A percentile compares a stretch with the other conserved stretches of the same genome.
These are phyloP conservation scores for Cutaneotrichosporon spelunceum DNA, from an alignment of 1,284 basidiomycete species.

Conservation along the genomic window DNA sequence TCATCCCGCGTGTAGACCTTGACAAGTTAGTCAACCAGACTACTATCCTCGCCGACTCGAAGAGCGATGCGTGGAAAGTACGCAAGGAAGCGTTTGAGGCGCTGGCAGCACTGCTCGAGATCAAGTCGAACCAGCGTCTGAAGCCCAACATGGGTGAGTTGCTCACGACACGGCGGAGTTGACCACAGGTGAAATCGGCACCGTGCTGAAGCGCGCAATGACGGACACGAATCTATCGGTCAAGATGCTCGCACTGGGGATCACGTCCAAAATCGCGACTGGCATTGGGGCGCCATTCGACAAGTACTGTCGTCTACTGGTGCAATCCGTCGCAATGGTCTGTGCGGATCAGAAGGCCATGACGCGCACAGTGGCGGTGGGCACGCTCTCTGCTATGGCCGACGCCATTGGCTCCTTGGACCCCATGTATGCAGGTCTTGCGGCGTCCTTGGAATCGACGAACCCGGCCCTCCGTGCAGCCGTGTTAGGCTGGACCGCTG, in stretches of 20 bases:
- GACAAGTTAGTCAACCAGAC: slow-evolving; percentile 84
- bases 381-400: slow-evolving; percentile 77
- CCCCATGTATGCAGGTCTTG: slow-evolving; percentile 71
- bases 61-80: slow-evolving; percentile 94
- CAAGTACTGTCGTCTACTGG: slow-evolving; percentile 74
- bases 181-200: slow-evolving; percentile 74
- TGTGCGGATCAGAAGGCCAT: slow-evolving; percentile 91
- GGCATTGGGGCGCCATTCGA: slow-evolving; percentile 97
- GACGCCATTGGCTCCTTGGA: slow-evolving; percentile 81
- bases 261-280: slow-evolving; percentile 80
- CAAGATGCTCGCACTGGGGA: slow-evolving; percentile 83
- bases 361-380: slow-evolving; percentile 72
- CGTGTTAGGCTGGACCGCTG: slow-evolving; percentile 76
- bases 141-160: slow-evolving; percentile 81
- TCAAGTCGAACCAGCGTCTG: slow-evolving; percentile 84
- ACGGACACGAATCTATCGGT: slow-evolving; percentile 93
- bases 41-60: slow-evolving; percentile 72
- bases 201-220: slow-evolving; percentile 82
- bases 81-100: slow-evolving; percentile 93
- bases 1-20: slow-evolving; percentile 92
- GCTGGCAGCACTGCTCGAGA: slow-evolving; percentile 77
- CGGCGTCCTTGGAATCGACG: slow-evolving; percentile 73
- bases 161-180: slow-evolving; percentile 2
- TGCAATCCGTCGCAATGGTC: slow-evolving; percentile 73
- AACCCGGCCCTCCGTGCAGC: slow-evolving; percentile 87